Conservation (phyloP, 345 rosid genomes). For the Excoecaria cochinchinensis region DNA sequence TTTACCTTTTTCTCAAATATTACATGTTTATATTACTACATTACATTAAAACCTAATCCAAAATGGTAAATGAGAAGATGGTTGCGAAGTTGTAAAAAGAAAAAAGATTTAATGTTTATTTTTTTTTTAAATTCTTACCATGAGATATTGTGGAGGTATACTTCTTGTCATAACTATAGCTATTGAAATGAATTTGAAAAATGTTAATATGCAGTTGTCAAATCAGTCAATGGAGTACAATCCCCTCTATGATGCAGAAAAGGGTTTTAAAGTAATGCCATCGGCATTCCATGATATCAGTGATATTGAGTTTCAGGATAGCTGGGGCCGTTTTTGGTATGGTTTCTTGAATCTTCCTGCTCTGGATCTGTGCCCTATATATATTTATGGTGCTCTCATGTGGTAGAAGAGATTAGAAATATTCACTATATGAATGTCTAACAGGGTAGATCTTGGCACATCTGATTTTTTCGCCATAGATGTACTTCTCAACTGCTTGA, state of each 20-base stretch:
- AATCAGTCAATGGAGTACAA: constrained; percentile 70
- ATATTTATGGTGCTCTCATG: neutral
- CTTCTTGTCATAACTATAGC: too few species aligned
- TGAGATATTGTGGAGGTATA: too few species aligned
- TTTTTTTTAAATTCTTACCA: too few species aligned
- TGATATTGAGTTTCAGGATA: constrained; percentile 94
- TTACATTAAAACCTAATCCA: too few species aligned
- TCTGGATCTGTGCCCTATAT: neutral
- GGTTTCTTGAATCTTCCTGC: neutral
- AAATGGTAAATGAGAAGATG: neutral
- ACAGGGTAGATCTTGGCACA: constrained; percentile 96
- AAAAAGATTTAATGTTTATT: neutral
- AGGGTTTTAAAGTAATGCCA: constrained; percentile 76
- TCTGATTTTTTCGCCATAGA: constrained; percentile 75
- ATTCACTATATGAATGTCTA: constrained; percentile 4
- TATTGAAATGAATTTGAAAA: neutral
- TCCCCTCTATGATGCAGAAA: constrained; percentile 80
- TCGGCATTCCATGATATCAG: constrained; percentile 92
- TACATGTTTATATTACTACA: neutral
- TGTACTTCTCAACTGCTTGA: constrained; percentile 82
- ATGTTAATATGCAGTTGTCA: constrained; percentile 52
- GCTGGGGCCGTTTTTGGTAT: constrained; percentile 93
- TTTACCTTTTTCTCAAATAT: neutral
- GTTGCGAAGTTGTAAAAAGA: neutral
- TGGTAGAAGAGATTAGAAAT: constrained; percentile 4